phyloP scores from a whole-genome alignment of 2,329 filamentous ascomycete genomes.

The Clonostachys byssicola region DNA sequence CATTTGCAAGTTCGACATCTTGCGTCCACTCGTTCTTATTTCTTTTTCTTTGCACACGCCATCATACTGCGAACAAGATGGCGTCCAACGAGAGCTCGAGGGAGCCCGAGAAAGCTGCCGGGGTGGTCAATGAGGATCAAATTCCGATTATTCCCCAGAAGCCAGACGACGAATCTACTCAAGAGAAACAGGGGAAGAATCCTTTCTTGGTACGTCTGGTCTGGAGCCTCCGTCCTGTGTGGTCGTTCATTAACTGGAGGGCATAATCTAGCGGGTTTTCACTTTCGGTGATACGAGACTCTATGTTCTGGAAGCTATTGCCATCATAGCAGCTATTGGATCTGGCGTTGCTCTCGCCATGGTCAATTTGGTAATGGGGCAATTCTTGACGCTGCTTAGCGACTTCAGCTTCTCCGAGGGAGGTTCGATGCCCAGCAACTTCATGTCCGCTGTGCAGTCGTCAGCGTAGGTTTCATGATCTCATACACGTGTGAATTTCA shows the following conservation, averaged over 20 bases:
- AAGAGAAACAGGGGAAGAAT: background rate
- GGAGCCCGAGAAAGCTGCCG: background rate
- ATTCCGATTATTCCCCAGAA: background rate
- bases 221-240: background rate
- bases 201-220: background rate
- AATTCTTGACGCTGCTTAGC: slow-evolving; percentile 15
- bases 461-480: background rate
- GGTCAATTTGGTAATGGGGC: slow-evolving; percentile 18
- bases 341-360: slow-evolving; percentile 18
- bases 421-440: slow-evolving; percentile 6
- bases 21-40: background rate
- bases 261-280: slow-evolving; percentile 14
- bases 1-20: too few relatives aligned
- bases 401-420: slow-evolving; percentile 5
- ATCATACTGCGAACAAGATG: background rate
- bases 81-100: background rate
- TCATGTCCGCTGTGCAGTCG: slow-evolving; percentile 8
- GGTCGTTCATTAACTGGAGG: background rate
- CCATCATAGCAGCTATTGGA: slow-evolving; percentile 11
- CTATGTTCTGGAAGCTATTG: slow-evolving; percentile 16
- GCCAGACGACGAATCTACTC: background rate
- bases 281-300: slow-evolving; percentile 9
- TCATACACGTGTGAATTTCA: background rate
- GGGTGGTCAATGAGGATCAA: background rate
- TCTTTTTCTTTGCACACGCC: background rate